Evolutionary conservation across 192 early-diverging fungal genomes (phyloP).

Genomic region (Linnemannia hyalina): DNA sequence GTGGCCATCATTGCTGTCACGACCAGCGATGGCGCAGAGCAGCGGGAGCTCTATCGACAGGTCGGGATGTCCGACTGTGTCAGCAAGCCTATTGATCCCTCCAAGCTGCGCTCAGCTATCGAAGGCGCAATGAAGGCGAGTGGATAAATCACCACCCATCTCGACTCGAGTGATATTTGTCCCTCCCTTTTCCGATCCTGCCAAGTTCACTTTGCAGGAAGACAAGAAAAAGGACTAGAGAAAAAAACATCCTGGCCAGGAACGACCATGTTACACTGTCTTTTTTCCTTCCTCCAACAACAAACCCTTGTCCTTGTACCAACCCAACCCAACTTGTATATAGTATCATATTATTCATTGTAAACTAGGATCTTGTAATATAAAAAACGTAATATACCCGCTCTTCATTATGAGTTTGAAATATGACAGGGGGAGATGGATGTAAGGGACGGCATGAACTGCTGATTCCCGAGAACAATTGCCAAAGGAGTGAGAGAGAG

Average conservation of each 20-base stretch:
- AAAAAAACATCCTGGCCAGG: not conserved
- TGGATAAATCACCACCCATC: not conserved
- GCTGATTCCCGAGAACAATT: not conserved
- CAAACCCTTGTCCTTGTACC: not conserved
- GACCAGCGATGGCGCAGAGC: constrained; percentile 63
- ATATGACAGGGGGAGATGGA: not conserved
- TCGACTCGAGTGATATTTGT: not conserved
- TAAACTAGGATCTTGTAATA: not conserved
- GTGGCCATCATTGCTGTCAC: constrained; percentile 78
- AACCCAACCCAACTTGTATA: not conserved
- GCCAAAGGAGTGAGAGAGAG: too few species aligned
- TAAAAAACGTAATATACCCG: constrained; percentile 3
- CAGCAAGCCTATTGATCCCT: constrained; percentile 62
- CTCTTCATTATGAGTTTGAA: not conserved
- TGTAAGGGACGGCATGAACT: not conserved
- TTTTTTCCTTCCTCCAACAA: not conserved
- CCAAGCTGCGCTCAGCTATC: constrained; percentile 44
- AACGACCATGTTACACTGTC: not conserved
- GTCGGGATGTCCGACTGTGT: constrained; percentile 69
- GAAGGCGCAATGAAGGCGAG: constrained; percentile 24
- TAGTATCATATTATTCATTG: not conserved
- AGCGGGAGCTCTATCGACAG: constrained; percentile 60
- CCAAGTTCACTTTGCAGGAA: not conserved
- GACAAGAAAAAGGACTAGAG: not conserved
- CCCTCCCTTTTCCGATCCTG: not conserved